Conservation (phyloP, 1,284 basidiomycete species). For the Cryptococcus sp. region DNA sequence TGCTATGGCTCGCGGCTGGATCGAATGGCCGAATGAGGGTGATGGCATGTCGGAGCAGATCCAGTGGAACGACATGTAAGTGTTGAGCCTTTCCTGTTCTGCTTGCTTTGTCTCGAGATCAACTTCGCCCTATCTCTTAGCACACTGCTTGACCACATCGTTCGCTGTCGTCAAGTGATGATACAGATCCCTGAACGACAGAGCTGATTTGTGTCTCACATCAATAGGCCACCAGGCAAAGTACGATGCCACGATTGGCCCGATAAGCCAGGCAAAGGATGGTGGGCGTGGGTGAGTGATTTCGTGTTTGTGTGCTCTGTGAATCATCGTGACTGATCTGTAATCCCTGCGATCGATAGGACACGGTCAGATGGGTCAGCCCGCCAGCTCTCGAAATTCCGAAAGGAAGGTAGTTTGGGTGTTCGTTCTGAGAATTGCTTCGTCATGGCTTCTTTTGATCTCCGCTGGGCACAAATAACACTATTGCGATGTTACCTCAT, state of each 20-base stretch:
- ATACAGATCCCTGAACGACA: background rate
- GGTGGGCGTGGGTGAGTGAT: constrained; percentile 33
- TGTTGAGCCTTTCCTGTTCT: background rate
- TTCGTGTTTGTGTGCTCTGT: constrained; percentile 18
- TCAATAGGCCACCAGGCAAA: constrained; percentile 29
- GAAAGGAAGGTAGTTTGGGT: background rate
- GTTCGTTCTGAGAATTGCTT: too few species aligned
- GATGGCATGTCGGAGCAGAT: constrained; percentile 26
- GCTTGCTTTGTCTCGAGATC: background rate
- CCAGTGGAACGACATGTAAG: constrained; percentile 40
- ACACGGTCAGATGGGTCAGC: constrained; percentile 35
- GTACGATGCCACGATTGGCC: constrained; percentile 48
- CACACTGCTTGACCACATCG: too few species aligned
- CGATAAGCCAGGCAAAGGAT: constrained; percentile 41
- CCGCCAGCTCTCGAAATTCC: constrained; percentile 23
- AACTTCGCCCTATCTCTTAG: too few species aligned
- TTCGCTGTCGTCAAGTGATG: too few species aligned
- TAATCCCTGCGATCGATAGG: constrained; percentile 36
- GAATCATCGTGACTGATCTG: constrained; percentile 24
- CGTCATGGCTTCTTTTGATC: too few species aligned
- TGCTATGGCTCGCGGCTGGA: constrained; percentile 42
- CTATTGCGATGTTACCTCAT: too few species aligned
- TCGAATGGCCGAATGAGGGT: constrained; percentile 37
- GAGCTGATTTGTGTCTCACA: too few species aligned
- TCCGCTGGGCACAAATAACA: too few species aligned